Evolutionary conservation across 345 rosid genomes (phyloP).

Genomic region (Punica granatum): DNA sequence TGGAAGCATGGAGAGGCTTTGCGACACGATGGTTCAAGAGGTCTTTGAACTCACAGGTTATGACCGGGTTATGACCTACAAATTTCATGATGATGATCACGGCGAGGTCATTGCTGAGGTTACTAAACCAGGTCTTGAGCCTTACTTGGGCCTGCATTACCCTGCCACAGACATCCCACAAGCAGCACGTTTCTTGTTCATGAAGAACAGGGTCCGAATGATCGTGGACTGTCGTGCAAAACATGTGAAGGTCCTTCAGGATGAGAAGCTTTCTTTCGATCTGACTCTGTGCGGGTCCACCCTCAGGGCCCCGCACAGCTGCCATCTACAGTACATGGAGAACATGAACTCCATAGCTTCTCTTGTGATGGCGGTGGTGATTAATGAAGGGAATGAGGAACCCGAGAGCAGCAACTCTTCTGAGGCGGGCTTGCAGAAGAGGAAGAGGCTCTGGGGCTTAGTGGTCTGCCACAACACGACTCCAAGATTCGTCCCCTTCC

Average conservation of each 20-base stretch:
- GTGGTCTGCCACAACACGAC: conserved; percentile 86
- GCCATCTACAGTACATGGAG: conserved; percentile 93
- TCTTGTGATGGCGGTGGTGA: conserved; percentile 89
- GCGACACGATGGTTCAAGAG: conserved; percentile 90
- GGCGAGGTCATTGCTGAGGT: conserved; percentile 92
- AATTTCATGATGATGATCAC: conserved; percentile 94
- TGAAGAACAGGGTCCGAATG: conserved; percentile 95
- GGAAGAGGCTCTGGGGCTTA: conserved; percentile 90
- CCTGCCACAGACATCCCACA: conserved; percentile 99
- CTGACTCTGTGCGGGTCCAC: conserved; percentile 92
- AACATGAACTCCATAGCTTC: conserved; percentile 94
- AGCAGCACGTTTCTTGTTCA: conserved; percentile 84
- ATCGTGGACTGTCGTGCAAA: conserved; percentile 90
- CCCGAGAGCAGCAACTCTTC: conserved; percentile 29
- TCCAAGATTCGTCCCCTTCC: conserved; percentile 93
- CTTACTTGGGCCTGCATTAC: conserved; percentile 93
- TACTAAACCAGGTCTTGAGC: conserved; percentile 83
- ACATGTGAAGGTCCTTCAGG: conserved; percentile 83
- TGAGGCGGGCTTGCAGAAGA: conserved; percentile 43
- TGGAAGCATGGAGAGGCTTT: conserved; percentile 84
- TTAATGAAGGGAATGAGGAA: conserved; percentile 76
- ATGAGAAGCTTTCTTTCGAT: conserved; percentile 72
- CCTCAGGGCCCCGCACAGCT: conserved; percentile 84
- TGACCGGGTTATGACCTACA: conserved; percentile 94
- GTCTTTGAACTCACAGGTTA: conserved; percentile 94